Conservation (phyloP, 371 early-diverging fungal species). For the Mortierella polycephala region DNA sequence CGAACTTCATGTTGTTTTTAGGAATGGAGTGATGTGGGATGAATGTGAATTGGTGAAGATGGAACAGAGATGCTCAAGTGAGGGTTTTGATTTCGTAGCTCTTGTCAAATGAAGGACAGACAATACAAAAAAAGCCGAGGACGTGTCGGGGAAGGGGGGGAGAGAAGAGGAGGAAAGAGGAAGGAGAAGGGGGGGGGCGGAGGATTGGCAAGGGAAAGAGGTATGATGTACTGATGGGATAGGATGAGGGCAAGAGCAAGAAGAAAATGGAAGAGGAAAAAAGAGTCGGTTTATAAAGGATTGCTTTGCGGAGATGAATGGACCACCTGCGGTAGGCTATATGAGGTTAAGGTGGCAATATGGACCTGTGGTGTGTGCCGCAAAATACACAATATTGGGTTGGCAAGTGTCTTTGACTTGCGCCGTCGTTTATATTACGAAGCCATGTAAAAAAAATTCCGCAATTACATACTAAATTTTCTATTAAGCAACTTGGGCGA, state of each 20-base stretch:
- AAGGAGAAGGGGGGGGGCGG: not conserved
- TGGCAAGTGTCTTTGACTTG: no score
- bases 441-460: no score
- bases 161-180: not conserved
- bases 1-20: constrained; percentile 36
- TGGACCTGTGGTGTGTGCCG: no score
- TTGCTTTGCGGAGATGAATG: no score
- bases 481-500: no score
- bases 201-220: not conserved
- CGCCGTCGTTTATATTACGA: no score
- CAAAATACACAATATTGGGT: no score
- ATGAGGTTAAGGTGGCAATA: no score
- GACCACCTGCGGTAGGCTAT: no score
- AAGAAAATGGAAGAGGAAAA: not conserved
- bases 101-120: not conserved
- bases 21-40: not conserved
- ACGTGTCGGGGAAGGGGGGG: not conserved
- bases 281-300: no score
- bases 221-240: not conserved
- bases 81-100: not conserved
- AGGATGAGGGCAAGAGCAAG: not conserved
- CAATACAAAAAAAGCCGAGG: not conserved
- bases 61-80: not conserved
- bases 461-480: no score
- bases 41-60: not conserved